Conservation (phyloP, 2,329 filamentous ascomycete species). For the Talaromyces sp. region DNA sequence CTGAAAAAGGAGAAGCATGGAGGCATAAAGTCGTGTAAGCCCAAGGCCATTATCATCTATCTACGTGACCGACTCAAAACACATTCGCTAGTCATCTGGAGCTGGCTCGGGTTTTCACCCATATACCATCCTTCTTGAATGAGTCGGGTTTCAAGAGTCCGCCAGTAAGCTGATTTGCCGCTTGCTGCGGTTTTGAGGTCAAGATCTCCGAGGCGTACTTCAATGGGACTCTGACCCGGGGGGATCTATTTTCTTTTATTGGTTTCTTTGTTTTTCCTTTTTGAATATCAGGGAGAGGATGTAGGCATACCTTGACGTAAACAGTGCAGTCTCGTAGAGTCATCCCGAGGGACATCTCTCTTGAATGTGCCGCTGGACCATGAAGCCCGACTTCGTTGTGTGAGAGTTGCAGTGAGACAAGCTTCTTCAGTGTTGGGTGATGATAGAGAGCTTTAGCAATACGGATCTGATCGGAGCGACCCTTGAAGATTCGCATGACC, state of each 20-base stretch:
- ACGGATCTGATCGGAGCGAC: slow-evolving; percentile 33
- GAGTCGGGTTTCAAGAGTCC: slow-evolving; percentile 56
- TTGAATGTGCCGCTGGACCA: slow-evolving; percentile 31
- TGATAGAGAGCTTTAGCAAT: slow-evolving; percentile 30
- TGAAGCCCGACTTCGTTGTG: slow-evolving; percentile 31
- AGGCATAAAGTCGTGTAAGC: not conserved
- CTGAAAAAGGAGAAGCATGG: not conserved
- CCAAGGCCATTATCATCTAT: not conserved
- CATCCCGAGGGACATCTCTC: slow-evolving; percentile 65
- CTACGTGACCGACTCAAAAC: slow-evolving; percentile 19
- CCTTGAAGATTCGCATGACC: slow-evolving; percentile 35
- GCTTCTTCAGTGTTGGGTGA: slow-evolving; percentile 30
- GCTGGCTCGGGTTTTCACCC: slow-evolving; percentile 31
- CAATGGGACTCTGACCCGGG: slow-evolving; percentile 26
- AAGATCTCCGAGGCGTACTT: slow-evolving; percentile 65
- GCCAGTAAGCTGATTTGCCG: slow-evolving; percentile 67
- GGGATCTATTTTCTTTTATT: slow-evolving; percentile 26
- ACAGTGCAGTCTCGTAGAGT: slow-evolving; percentile 75
- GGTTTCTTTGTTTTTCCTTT: not conserved
- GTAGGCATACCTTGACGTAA: slow-evolving; percentile 56
- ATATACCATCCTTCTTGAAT: slow-evolving; percentile 66
- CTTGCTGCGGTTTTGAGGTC: slow-evolving; percentile 66
- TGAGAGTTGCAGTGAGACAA: slow-evolving; percentile 29
- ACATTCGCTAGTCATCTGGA: slow-evolving; percentile 24
- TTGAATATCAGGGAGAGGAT: not conserved